Conservation (phyloP, 208 protist genomes). For the Giardia duodenalis region DNA sequence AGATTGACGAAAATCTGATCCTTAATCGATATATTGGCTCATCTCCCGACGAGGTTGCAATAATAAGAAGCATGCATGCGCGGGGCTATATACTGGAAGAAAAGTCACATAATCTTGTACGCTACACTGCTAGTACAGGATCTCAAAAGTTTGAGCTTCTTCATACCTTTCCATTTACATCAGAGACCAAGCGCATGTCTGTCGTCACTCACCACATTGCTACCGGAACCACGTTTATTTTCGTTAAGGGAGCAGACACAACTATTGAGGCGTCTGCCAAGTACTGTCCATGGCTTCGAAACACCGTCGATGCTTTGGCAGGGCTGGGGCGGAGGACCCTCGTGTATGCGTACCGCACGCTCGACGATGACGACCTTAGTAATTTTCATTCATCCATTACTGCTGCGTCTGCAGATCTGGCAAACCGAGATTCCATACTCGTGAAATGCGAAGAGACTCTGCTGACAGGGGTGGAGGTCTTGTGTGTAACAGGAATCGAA, state of each 20-base stretch:
- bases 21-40: conserved; percentile 51
- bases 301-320: not conserved
- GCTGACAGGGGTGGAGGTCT: conserved; percentile 53
- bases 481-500: conserved; percentile 83
- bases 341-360: not conserved
- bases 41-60: conserved; percentile 70
- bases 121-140: conserved; percentile 27
- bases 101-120: not conserved
- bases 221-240: conserved; percentile 59
- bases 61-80: conserved; percentile 71
- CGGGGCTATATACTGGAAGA: conserved; percentile 49
- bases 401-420: not conserved
- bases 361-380: not conserved
- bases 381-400: not conserved
- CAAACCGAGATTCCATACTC: not conserved
- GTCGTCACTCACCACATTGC: conserved; percentile 67
- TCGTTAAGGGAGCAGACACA: conserved; percentile 80
- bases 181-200: conserved; percentile 85
- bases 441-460: not conserved
- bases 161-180: conserved; percentile 90
- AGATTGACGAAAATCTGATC: no score
- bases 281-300: conserved; percentile 33
- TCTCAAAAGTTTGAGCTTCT: conserved; percentile 64
- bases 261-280: conserved; percentile 65
- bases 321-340: not conserved